Conservation (phyloP, 2,329 filamentous ascomycete species). For the Triangularia setosa region DNA sequence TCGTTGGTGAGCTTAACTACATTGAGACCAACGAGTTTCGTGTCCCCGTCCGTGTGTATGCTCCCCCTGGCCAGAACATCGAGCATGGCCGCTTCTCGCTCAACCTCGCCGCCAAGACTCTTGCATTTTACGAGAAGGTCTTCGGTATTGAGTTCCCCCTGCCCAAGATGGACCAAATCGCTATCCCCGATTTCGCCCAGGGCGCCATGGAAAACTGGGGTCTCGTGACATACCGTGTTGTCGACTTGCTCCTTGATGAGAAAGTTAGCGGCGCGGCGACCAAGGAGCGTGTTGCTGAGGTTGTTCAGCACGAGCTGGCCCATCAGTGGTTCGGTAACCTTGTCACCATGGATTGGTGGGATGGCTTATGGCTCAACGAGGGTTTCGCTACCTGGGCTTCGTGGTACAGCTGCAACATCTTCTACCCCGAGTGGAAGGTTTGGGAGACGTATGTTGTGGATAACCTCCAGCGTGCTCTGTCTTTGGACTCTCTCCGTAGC, state of each 20-base stretch:
- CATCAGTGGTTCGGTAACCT: constrained; percentile 93
- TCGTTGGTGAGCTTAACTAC: constrained; percentile 89
- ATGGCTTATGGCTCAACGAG: constrained; percentile 86
- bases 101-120: constrained; percentile 80
- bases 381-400: constrained; percentile 89
- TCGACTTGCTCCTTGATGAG: constrained; percentile 86
- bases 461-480: constrained; percentile 81
- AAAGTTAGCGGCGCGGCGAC: constrained; percentile 83
- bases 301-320: constrained; percentile 92
- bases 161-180: constrained; percentile 95
- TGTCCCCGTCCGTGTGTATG: constrained; percentile 89
- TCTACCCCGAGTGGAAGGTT: constrained; percentile 98
- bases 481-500: constrained; percentile 85
- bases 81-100: constrained; percentile 89
- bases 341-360: constrained; percentile 94
- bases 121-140: constrained; percentile 92
- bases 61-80: constrained; percentile 83
- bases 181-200: constrained; percentile 91
- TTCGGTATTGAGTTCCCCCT: constrained; percentile 84
- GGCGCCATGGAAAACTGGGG: constrained; percentile 99
- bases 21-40: constrained; percentile 91
- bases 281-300: constrained; percentile 90
- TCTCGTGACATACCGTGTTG: constrained; percentile 88
- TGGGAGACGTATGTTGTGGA: constrained; percentile 95
- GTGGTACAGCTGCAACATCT: constrained; percentile 83